phyloP scores from a whole-genome alignment of 2,329 filamentous ascomycete genomes.

The Venturia oleaginea region DNA sequence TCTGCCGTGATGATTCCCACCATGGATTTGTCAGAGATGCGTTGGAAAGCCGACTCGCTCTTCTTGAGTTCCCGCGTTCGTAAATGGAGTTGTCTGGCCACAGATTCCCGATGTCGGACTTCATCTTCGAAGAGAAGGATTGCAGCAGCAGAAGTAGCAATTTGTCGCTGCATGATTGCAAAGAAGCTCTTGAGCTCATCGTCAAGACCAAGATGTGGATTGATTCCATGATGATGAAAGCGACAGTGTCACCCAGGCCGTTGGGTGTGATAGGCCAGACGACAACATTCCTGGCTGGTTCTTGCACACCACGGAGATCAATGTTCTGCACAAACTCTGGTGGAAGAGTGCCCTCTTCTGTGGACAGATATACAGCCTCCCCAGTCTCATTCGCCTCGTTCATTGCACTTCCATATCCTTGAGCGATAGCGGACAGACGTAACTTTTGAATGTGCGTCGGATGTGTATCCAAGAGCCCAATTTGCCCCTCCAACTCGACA shows the following conservation, averaged over 20 bases:
- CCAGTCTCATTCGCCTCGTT: not conserved
- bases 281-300: not conserved
- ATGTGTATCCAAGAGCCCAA: not conserved
- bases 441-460: not conserved
- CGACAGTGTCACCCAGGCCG: not conserved
- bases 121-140: slow-evolving; percentile 2
- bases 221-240: slow-evolving; percentile 3
- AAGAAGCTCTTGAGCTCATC: not conserved
- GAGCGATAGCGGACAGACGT: not conserved
- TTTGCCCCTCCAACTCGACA: not conserved
- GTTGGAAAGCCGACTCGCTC: not conserved
- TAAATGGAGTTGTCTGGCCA: not conserved
- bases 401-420: not conserved
- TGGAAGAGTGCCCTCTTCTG: not conserved
- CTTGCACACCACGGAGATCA: not conserved
- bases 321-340: not conserved
- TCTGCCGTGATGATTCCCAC: not conserved
- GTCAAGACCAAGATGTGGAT: not conserved
- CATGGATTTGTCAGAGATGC: not conserved
- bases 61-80: not conserved
- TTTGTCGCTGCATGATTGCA: not conserved
- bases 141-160: not conserved
- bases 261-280: not conserved
- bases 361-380: not conserved
- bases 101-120: not conserved